Evolutionary conservation across 495 filamentous ascomycete genomes (phyloP).

Genomic region (Neurospora sp.): DNA sequence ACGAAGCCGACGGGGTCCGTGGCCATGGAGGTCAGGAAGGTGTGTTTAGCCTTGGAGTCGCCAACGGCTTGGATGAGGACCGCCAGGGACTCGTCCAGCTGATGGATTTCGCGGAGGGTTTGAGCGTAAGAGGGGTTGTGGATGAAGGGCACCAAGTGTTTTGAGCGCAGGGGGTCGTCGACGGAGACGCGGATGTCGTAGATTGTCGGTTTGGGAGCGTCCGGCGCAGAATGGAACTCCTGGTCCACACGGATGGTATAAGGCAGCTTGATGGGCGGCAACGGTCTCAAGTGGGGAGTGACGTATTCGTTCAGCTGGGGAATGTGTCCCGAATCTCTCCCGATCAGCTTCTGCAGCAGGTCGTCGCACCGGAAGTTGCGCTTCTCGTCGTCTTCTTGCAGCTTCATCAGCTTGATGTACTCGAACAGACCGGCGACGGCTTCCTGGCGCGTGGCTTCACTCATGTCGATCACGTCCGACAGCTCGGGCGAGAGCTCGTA

Average conservation of each 20-base stretch:
- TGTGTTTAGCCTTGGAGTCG: conserved; percentile 73
- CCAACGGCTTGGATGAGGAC: conserved; percentile 66
- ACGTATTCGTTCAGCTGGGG: conserved; percentile 76
- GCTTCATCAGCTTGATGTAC: conserved; percentile 74
- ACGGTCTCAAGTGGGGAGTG: conserved; percentile 59
- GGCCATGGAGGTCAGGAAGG: conserved; percentile 65
- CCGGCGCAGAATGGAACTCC: conserved; percentile 50
- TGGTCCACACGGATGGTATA: conserved; percentile 95
- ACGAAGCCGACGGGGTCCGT: conserved; percentile 77
- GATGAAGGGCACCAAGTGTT: conserved; percentile 48
- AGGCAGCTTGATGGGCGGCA: conserved; percentile 72
- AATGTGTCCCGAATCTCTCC: conserved; percentile 71
- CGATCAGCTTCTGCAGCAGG: conserved; percentile 62
- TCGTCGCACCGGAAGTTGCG: conserved; percentile 84
- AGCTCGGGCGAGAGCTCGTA: conserved; percentile 66
- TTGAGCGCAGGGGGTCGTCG: conserved; percentile 68
- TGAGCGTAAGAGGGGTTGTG: conserved; percentile 45
- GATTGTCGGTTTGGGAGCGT: conserved; percentile 54
- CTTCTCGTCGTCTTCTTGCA: conserved; percentile 92
- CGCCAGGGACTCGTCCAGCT: conserved; percentile 75
- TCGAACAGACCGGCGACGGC: conserved; percentile 90
- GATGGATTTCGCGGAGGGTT: conserved; percentile 58
- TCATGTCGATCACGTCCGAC: conserved; percentile 74
- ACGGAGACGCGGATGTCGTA: conserved; percentile 82
- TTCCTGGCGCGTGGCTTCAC: conserved; percentile 76